Evolutionary conservation across 2,329 filamentous ascomycete species (phyloP).

Genomic region (Penicillium sp.): DNA sequence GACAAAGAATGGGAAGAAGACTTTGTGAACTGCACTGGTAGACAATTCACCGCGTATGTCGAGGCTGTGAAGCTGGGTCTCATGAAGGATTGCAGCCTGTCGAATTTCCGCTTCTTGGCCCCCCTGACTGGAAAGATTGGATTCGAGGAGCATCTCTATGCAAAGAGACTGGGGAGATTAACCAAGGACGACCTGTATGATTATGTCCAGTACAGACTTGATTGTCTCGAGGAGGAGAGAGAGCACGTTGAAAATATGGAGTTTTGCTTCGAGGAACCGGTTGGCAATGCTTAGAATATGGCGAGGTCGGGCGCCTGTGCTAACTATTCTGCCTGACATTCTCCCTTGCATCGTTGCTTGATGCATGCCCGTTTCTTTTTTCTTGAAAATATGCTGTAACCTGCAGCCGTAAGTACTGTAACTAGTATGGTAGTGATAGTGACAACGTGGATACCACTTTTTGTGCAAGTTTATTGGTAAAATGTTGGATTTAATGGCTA

Average conservation of each 20-base stretch:
- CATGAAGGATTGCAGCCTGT: conserved; percentile 1
- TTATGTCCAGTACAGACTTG: not conserved
- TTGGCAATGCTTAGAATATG: not conserved
- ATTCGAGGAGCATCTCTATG: not conserved
- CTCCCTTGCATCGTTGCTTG: too few relatives aligned
- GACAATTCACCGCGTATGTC: not conserved
- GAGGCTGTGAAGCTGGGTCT: not conserved
- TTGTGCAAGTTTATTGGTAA: too few relatives aligned
- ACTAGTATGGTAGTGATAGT: too few relatives aligned
- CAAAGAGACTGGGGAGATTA: not conserved
- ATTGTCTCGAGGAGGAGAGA: not conserved
- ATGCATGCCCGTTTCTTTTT: too few relatives aligned
- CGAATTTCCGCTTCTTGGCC: conserved; percentile 4
- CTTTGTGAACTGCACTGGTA: not conserved
- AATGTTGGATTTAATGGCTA: too few relatives aligned
- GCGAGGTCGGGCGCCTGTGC: too few relatives aligned
- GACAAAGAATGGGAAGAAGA: not conserved
- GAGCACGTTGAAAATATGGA: not conserved
- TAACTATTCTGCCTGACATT: too few relatives aligned
- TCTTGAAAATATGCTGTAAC: too few relatives aligned
- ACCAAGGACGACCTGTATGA: not conserved
- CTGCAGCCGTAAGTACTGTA: too few relatives aligned
- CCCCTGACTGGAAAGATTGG: not conserved
- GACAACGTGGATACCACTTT: too few relatives aligned
- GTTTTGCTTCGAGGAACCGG: not conserved